phyloP scores from a whole-genome alignment of 805 yeast genomes.

The Nakazawaea holstii region DNA sequence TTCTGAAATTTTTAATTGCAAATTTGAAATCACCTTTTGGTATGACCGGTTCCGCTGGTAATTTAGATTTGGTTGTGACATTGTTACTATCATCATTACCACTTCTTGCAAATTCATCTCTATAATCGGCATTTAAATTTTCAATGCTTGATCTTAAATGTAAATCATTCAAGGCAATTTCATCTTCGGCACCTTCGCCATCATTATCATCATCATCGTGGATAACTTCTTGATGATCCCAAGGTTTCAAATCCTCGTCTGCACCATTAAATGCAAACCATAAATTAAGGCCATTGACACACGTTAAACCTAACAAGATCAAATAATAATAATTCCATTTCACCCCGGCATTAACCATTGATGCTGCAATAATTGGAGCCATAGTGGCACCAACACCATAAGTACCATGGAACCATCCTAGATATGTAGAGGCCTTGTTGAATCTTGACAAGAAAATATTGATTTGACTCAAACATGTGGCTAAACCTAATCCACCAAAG shows the following conservation, averaged over 20 bases:
- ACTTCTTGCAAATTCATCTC: not conserved
- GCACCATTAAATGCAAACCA: constrained; percentile 43
- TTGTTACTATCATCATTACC: not conserved
- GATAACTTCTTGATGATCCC: constrained; percentile 24
- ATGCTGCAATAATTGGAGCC: constrained; percentile 61
- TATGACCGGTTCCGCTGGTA: constrained; percentile 15
- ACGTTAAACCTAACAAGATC: constrained; percentile 38
- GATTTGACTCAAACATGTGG: constrained; percentile 41
- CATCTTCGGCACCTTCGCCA: constrained; percentile 2
- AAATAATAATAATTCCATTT: constrained; percentile 50
- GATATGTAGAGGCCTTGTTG: constrained; percentile 47
- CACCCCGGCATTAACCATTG: constrained; percentile 42
- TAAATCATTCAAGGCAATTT: constrained; percentile 17
- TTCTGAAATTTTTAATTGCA: constrained; percentile 33
- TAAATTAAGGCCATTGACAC: constrained; percentile 27
- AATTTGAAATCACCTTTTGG: constrained; percentile 26
- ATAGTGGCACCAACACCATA: constrained; percentile 73
- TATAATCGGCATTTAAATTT: not conserved
- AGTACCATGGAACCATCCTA: constrained; percentile 61
- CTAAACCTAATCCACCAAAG: constrained; percentile 56
- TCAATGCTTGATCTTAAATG: constrained; percentile 4
- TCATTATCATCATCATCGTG: constrained; percentile 2
- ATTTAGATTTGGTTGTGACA: constrained; percentile 1
- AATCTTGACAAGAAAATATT: constrained; percentile 47
- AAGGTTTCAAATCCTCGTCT: constrained; percentile 37